phyloP scores from a whole-genome alignment of 1,284 basidiomycete species.

The Rhodotorula sp. region DNA sequence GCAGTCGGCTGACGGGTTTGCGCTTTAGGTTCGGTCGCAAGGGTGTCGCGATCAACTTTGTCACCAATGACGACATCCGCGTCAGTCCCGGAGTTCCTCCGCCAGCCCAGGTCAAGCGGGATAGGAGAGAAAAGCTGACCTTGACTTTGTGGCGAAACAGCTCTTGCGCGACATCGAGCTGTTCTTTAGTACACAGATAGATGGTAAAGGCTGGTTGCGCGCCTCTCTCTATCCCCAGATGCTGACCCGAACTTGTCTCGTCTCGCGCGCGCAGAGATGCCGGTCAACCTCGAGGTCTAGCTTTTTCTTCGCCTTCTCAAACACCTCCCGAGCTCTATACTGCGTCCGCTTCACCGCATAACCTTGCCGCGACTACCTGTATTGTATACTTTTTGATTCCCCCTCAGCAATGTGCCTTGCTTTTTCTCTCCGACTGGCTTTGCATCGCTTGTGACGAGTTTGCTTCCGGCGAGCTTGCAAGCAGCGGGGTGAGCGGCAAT shows the following conservation, averaged over 20 bases:
- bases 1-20: not conserved
- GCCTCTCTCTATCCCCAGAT: too few species aligned
- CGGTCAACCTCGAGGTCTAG: slow-evolving; percentile 16
- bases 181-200: slow-evolving; percentile 46
- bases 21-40: slow-evolving; percentile 62
- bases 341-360: not conserved
- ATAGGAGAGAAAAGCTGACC: too few species aligned
- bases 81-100: not conserved
- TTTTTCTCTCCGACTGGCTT: too few species aligned
- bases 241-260: not conserved
- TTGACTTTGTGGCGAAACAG: not conserved
- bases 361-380: not conserved
- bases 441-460: too few species aligned
- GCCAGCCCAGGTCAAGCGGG: not conserved
- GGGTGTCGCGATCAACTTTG: slow-evolving; percentile 73
- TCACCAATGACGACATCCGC: slow-evolving; percentile 84
- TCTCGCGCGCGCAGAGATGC: slow-evolving; percentile 19
- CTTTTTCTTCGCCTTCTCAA: not conserved
- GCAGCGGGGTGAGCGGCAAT: too few species aligned
- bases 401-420: too few species aligned
- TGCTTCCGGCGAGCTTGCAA: too few species aligned
- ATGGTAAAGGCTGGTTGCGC: too few species aligned
- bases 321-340: not conserved
- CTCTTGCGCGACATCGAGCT: slow-evolving; percentile 82
- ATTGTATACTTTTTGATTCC: not conserved